Conservation (phyloP, 352 stramenopile species). For the Phytophthora cryptogea region DNA sequence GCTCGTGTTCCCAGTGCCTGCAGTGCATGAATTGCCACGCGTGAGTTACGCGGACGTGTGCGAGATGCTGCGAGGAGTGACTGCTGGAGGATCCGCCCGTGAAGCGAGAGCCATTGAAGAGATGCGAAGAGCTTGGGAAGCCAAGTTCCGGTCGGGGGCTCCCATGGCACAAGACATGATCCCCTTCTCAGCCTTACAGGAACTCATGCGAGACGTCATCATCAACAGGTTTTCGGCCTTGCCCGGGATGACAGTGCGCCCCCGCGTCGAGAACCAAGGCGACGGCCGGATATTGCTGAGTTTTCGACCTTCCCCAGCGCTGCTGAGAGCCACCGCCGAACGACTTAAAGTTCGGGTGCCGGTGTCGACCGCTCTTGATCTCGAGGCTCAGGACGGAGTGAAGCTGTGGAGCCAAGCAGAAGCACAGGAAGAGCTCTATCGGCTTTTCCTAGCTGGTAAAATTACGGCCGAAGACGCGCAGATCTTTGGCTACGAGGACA, state of each 20-base stretch:
- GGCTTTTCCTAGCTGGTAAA: slow-evolving; percentile 70
- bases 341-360: slow-evolving; percentile 46
- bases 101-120: slow-evolving; percentile 55
- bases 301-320: slow-evolving; percentile 49
- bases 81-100: slow-evolving; percentile 42
- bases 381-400: slow-evolving; percentile 34
- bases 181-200: slow-evolving; percentile 52
- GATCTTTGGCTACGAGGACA: slow-evolving; percentile 63
- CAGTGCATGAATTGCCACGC: slow-evolving; percentile 26
- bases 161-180: slow-evolving; percentile 57
- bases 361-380: slow-evolving; percentile 55
- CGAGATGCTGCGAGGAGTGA: slow-evolving; percentile 55
- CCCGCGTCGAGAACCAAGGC: slow-evolving; percentile 9
- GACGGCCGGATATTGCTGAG: slow-evolving; percentile 42
- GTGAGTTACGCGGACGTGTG: slow-evolving; percentile 57
- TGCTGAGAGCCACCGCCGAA: slow-evolving; percentile 57
- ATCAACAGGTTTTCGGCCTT: slow-evolving; percentile 66
- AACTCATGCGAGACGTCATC: slow-evolving; percentile 72
- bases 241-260: slow-evolving; percentile 33
- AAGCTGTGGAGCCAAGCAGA: slow-evolving; percentile 42
- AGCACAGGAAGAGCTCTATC: slow-evolving; percentile 71
- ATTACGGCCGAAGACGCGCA: slow-evolving; percentile 63
- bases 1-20: slow-evolving; percentile 53
- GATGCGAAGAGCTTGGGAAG: slow-evolving; percentile 56
- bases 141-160: slow-evolving; percentile 64